Evolutionary conservation across 2,329 filamentous ascomycete genomes (phyloP).

Genomic region (Penicillium freii): DNA sequence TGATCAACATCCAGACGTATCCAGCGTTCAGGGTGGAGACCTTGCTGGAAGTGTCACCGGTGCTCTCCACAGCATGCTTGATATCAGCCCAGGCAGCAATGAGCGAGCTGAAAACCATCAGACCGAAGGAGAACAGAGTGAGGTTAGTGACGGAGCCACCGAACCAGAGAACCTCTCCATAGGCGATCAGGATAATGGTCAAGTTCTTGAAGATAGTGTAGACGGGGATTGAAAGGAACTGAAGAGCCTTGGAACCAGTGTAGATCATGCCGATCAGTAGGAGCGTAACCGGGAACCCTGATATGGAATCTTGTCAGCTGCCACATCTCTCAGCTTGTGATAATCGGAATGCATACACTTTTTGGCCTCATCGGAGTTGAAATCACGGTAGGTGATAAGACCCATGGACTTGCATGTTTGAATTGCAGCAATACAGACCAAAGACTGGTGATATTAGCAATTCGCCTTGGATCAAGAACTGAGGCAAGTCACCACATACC

Average conservation of each 20-base stretch:
- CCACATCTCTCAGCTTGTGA: not conserved
- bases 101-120: conserved; percentile 94
- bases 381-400: conserved; percentile 78
- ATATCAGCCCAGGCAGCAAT: conserved; percentile 98
- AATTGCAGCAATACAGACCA: conserved; percentile 86
- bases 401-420: conserved; percentile 75
- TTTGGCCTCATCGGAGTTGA: conserved; percentile 83
- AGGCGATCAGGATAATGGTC: conserved; percentile 97
- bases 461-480: conserved; percentile 1
- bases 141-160: conserved; percentile 86
- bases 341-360: conserved; percentile 65
- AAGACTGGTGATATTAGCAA: conserved; percentile 57
- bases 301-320: conserved; percentile 4
- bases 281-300: conserved; percentile 94
- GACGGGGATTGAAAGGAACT: conserved; percentile 94
- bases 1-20: conserved; percentile 97
- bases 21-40: conserved; percentile 90
- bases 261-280: conserved; percentile 99
- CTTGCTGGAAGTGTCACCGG: conserved; percentile 65
- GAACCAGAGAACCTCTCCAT: conserved; percentile 98
- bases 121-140: conserved; percentile 85
- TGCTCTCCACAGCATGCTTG: conserved; percentile 71
- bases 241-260: conserved; percentile 90
- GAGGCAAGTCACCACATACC: conserved; percentile 55
- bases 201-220: conserved; percentile 99